These are phyloP conservation scores for Ophiorrhiza pumila DNA, from an alignment of 257 asterid genomes.

Conservation along the genomic window DNA sequence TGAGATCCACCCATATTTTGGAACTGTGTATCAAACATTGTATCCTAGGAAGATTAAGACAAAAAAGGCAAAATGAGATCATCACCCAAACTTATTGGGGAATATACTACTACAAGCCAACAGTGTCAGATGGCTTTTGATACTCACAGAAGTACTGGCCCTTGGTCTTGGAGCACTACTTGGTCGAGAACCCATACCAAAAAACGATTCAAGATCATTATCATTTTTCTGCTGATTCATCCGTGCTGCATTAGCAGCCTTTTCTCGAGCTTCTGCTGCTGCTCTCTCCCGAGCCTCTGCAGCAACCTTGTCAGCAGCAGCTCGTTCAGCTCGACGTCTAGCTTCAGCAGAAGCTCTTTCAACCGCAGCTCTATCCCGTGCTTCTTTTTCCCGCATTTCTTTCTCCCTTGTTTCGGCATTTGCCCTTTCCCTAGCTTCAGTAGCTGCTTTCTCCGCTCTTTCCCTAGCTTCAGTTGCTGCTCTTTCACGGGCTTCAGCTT, in stretches of 20 bases:
- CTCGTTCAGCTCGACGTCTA: slow-evolving; percentile 82
- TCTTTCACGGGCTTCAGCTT: slow-evolving; percentile 96
- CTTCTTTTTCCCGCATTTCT: slow-evolving; percentile 66
- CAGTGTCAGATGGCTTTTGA: slow-evolving; percentile 13
- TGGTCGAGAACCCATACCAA: slow-evolving; percentile 69
- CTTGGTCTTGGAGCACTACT: slow-evolving; percentile 87
- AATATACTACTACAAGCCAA: slow-evolving; percentile 5
- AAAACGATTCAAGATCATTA: slow-evolving; percentile 87
- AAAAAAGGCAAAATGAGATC: slow-evolving; percentile 12
- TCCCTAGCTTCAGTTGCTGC: slow-evolving; percentile 93
- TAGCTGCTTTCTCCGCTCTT: slow-evolving; percentile 81
- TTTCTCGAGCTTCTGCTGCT: slow-evolving; percentile 78
- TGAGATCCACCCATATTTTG: slow-evolving; percentile 61
- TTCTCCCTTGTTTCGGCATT: slow-evolving; percentile 61
- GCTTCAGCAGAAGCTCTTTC: slow-evolving; percentile 82
- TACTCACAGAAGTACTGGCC: slow-evolving; percentile 65
- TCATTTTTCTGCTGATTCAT: slow-evolving; percentile 70
- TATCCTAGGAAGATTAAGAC: slow-evolving; percentile 47
- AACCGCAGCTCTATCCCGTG: slow-evolving; percentile 75
- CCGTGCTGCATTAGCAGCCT: slow-evolving; percentile 75
- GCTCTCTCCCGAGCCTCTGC: slow-evolving; percentile 96
- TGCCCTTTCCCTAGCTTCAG: slow-evolving; percentile 79
- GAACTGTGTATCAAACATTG: slow-evolving; percentile 62
- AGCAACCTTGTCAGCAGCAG: slow-evolving; percentile 88
- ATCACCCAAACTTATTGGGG: background rate